phyloP scores from a whole-genome alignment of 345 rosid genomes.

The Jatropha curcas region DNA sequence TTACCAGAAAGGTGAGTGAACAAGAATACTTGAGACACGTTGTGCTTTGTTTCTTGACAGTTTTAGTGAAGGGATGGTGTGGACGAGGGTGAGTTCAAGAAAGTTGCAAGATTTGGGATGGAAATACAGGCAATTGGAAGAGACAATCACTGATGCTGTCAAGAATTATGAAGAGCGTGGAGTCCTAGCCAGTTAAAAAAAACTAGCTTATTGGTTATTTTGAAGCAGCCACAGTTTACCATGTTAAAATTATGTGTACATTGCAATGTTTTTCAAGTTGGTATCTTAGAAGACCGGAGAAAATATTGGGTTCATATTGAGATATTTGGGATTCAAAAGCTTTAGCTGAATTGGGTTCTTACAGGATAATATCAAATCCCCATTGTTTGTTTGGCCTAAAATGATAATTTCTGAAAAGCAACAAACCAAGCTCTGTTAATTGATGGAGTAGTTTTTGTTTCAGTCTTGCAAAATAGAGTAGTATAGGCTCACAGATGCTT shows the following conservation, averaged over 20 bases:
- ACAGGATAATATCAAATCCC: too few relatives aligned
- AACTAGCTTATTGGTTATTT: not conserved
- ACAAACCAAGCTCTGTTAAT: not conserved
- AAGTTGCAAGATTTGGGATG: constrained; percentile 51
- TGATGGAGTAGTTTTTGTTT: not conserved
- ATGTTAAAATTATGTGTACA: too few relatives aligned
- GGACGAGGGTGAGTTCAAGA: constrained; percentile 29
- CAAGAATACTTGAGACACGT: not conserved
- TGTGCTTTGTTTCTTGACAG: constrained; percentile 18
- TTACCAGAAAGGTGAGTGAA: too few relatives aligned
- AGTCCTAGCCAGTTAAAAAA: not conserved
- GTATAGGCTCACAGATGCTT: constrained; percentile 4
- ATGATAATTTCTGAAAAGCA: not conserved
- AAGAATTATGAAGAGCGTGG: constrained; percentile 37
- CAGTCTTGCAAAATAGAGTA: too few relatives aligned
- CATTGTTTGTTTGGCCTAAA: not conserved
- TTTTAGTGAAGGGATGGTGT: constrained; percentile 15
- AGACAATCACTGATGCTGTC: constrained; percentile 44
- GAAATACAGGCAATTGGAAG: constrained; percentile 47
- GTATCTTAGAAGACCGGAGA: too few relatives aligned
- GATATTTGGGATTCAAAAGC: too few relatives aligned
- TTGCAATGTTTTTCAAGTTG: too few relatives aligned
- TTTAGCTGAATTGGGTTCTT: too few relatives aligned
- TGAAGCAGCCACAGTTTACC: not conserved
- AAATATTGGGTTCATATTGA: too few relatives aligned